Base-by-base conservation (phyloP, 1,284 basidiomycete genomes). In the Gomphus sp. region DNA sequence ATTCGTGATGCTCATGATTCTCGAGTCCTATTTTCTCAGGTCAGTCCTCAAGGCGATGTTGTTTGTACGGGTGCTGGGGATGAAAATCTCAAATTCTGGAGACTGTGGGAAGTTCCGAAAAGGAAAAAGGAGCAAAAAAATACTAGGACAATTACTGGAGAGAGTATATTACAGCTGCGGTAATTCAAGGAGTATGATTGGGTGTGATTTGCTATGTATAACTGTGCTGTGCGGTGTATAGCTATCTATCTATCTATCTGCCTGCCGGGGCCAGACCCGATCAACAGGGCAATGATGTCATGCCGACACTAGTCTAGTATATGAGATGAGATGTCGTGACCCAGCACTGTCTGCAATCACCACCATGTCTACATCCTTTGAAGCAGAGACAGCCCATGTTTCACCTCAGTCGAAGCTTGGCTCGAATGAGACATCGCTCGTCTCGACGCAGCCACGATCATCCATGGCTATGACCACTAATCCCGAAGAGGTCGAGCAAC, bases 61-160 rank as follows among this genome's bases (percentile, higher is more conserved):
- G 85, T 98, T 7, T 89, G 86, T 63, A 97, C 94, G 0, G 92
- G 89, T 16, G 92, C 91, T 0, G 89, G 89, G 0, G 95, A 98
- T 68, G 94, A 98, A 76, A 94, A 93, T 68, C 76, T 98, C 65
- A 97, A 97, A 74, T 93, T 94, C 71, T 93, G 91, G 91, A 80
- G 82, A 60, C 79, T 90, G 45, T 90, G 87, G 87, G 87, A 90
- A 55, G 73, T 72, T 47, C 76, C 72, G 47, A 68, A 74, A 48
- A 64, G 61, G 28, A 76, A 73, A 61, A 80, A 79, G 66, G 80
- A 77, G 62, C 78, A 75, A 66, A 72, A 71, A 63, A 80, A 77
- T 18, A 6, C 28, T 68, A 78, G 78, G 68, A 78, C 25, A 2
- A 45, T 47, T 16, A 58, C 47, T 5, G 59, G 56, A 47, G 59